Evolutionary conservation across 2,329 filamentous ascomycete species (phyloP), one percentile per base, ranked within the genome.

Genomic region (Didymella segeticola): DNA sequence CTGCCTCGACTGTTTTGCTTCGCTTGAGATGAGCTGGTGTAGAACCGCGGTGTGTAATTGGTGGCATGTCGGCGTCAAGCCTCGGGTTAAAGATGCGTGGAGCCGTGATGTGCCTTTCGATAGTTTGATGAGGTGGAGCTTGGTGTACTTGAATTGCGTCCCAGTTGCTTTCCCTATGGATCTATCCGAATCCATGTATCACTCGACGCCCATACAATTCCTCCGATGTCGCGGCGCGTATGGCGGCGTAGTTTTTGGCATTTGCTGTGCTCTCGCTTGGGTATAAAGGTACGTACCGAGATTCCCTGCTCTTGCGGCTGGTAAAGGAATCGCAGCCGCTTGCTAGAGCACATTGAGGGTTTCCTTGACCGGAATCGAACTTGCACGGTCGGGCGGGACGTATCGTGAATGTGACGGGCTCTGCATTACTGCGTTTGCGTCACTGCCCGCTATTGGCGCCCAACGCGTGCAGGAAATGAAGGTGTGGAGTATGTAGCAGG

Each of bases 321-420:
- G 52, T 19, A 50, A 43, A 41, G 37, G 26, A 45, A 49, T 30
- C 26, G 48, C 45, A 45, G 22, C 43, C 48, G 43, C 47, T 29
- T 47, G 37, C 27, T 47, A 41, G 38, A 31, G 34, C 33, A 33
- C 33, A 30, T 34, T 27, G 34, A 45, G 33, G 17, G 29, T 45
- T 36, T 48, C 39, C 39, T 39, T 11, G 45, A 45, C 19, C n/a
- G 19, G 26, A 39, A 11, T 25, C 19, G 23, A 29, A 26, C 34
- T 27, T 23, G 48, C 12, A 46, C 61, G 63, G 63, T 61, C 62
- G 63, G 60, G 56, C 61, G 62, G 62, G 60, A 61, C 25, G 52
- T 60, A 57, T 60, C 34, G 39, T 43, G 53, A 54, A 26, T 50
- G 51, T 56, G 56, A 60, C 41, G 2, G 11, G 15, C 22, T 49